Base-by-base conservation (phyloP, 805 yeast genomes). In the Suhomyces vadensis region DNA sequence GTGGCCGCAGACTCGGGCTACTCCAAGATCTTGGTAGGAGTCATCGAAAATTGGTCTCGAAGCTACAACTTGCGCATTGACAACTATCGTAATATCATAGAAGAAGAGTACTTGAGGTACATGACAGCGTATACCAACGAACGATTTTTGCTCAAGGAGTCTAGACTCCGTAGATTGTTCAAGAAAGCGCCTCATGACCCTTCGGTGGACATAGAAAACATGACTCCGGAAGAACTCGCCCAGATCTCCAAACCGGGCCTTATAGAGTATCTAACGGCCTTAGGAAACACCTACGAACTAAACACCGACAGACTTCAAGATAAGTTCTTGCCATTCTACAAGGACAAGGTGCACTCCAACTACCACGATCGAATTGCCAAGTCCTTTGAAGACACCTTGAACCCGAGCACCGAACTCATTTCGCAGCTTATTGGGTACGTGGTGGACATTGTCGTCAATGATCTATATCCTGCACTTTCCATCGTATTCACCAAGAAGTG, bases 1-100 rank as follows among this genome's bases (percentile, higher is more conserved):
- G 91, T 86, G 5, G 94, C 95, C 0, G 87, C 90, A 0, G 91
- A 85, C 24, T 81, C 92, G 3, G 87, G 88, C 3, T 90, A 87
- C 62, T 88, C 90, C 5, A 77, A 83, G 50, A 85, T 89, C 21
- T 70, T 89, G 25, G 82, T 83, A 9, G 94, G 92, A 19, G 94
- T 88, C 9, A 79, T 89, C 11, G 82, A 77, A 41, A 81, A 83
- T 47, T 86, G 90, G 72, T 78, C 85, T 24, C 69, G 67, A 5
- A 70, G 86, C 39, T 71, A 88, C 48, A 68, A 77, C 39, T 63
- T 73, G 42, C 72, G 96, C 49, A 89, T 86, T 50, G 67, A 69
- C 21, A 75, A 74, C 42, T 89, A 92, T 85, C 73, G 74, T 47
- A 54, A 56, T 6, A 62, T 81, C 19, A 74, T 88, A 26, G 76